A percentile compares a stretch with the other conserved stretches of the same genome.
phyloP scores from a whole-genome alignment of 2,329 filamentous ascomycete genomes.

The Arachnopeziza araneosa region DNA sequence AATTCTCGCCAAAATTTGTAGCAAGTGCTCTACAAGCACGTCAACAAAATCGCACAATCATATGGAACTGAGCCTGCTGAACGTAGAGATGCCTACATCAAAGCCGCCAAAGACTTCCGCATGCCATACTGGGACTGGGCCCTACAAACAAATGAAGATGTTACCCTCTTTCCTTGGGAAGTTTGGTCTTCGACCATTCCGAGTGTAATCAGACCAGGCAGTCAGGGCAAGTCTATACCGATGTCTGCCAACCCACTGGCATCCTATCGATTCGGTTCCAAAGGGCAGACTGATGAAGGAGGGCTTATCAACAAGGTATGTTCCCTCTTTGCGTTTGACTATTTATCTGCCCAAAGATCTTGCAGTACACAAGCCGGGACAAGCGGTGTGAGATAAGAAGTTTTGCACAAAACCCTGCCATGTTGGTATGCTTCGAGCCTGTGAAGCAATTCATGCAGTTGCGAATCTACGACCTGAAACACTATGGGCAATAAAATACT shows the following conservation, averaged over 20 bases:
- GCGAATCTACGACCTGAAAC: too few species aligned
- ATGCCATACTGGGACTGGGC: slow-evolving; percentile 4
- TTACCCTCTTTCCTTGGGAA: neutral
- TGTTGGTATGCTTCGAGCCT: too few species aligned
- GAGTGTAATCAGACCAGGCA: neutral
- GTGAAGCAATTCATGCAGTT: too few species aligned
- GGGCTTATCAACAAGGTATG: too few species aligned
- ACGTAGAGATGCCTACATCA: slow-evolving; percentile 36
- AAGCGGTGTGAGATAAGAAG: too few species aligned
- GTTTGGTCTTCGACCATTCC: neutral
- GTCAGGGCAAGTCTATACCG: neutral
- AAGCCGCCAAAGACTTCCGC: slow-evolving; percentile 3
- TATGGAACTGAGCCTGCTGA: slow-evolving; percentile 23
- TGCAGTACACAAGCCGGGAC: too few species aligned
- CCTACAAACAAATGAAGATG: neutral
- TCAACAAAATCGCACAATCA: slow-evolving; percentile 38
- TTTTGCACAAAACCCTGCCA: too few species aligned
- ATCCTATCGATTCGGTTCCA: neutral
- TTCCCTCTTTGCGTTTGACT: too few species aligned
- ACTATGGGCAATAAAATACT: too few species aligned
- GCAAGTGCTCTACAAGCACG: slow-evolving; percentile 47
- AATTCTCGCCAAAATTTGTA: slow-evolving; percentile 24
- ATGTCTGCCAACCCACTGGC: neutral
- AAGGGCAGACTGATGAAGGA: neutral
- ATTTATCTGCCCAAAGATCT: too few species aligned